Evolutionary conservation across 1,284 basidiomycete species (phyloP), one percentile per base, ranked within the genome.

Genomic region (Microbotryomycetes sp.): DNA sequence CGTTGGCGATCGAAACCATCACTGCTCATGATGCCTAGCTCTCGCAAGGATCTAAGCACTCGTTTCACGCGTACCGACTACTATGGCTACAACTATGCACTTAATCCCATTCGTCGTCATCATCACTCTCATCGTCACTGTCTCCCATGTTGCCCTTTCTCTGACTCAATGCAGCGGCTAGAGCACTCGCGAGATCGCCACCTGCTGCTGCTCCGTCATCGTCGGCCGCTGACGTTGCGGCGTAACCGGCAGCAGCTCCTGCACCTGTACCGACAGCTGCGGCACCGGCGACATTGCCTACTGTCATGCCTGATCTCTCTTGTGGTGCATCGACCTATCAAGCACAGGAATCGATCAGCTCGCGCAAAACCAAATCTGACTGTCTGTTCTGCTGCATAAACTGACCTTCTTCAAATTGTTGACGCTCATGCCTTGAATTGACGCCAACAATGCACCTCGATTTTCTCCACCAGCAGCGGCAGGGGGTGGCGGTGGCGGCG

Each of bases 121-220:
- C 88, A 6, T 89, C 88, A 14, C 92, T 91, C 47, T 96, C 91
- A 2, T 92, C 90, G 69, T 92, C 90, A 68, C 77, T 89, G 68
- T 92, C 90, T 4, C 89, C 92, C 74, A 97, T 80, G 72, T 91
- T 87, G 75, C 88, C 91, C 76, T 92, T 97, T 70, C 92, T 80
- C 73, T 87, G 84, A 58, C 80, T 81, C 59, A 88, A 75, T 6
- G 86, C 86, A 15, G 82, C 82, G 5, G 85, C 86, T 50, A 88
- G 75, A 32, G 84, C 84, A 49, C 81, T 80, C 0, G 86, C 86
- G 46, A 88, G 73, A 72, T 86, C 83, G 4, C 79, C 80, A 22
- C 78, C 80, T 14, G 73, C 76, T 31, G 65, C 74, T 29, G 61
- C 65, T 63, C 65, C 59, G 73, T 72, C 54, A 71, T 72, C 47